Conservation (phyloP, 192 early-diverging fungal species). For the Coemansia biformis region DNA sequence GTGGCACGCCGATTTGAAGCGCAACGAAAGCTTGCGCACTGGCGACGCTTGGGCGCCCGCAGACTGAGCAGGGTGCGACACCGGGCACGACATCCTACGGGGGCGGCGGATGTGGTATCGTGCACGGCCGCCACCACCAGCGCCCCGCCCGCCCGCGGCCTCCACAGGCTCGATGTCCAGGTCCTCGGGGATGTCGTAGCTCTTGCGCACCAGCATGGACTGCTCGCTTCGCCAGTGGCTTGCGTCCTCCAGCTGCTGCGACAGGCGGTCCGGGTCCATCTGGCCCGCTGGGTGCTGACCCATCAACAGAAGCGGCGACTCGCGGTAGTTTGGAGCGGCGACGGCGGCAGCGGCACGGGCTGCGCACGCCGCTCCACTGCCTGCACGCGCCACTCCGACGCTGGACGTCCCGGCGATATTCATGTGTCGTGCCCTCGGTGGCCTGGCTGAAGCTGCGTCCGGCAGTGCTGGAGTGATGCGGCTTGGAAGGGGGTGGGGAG, state of each 20-base stretch:
- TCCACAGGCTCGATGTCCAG: slow-evolving; percentile 3
- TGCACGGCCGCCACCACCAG: background rate
- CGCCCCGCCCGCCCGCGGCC: too few species aligned
- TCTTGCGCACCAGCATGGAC: slow-evolving; percentile 31
- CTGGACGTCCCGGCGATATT: too few species aligned
- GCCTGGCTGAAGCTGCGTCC: too few species aligned
- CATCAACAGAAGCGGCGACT: slow-evolving; percentile 50
- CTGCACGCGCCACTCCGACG: too few species aligned
- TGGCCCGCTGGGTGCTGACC: slow-evolving; percentile 24
- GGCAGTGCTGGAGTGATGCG: too few species aligned
- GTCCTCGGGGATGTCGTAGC: slow-evolving; percentile 43
- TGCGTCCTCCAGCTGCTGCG: slow-evolving; percentile 29
- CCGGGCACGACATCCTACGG: slow-evolving; percentile 12
- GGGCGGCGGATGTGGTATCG: slow-evolving; percentile 26
- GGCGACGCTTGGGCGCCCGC: slow-evolving; percentile 14
- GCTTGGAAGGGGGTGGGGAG: too few species aligned
- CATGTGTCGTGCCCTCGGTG: too few species aligned
- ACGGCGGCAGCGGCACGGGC: too few species aligned
- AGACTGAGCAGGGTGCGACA: slow-evolving; percentile 18
- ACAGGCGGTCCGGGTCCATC: slow-evolving; percentile 32
- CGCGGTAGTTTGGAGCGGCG: slow-evolving; percentile 14
- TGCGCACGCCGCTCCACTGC: too few species aligned
- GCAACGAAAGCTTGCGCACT: slow-evolving; percentile 35
- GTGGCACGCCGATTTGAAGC: slow-evolving; percentile 44
- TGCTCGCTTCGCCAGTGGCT: slow-evolving; percentile 36